Conservation (phyloP, 2,329 filamentous ascomycete genomes). For the Diaporthe caulivora region DNA sequence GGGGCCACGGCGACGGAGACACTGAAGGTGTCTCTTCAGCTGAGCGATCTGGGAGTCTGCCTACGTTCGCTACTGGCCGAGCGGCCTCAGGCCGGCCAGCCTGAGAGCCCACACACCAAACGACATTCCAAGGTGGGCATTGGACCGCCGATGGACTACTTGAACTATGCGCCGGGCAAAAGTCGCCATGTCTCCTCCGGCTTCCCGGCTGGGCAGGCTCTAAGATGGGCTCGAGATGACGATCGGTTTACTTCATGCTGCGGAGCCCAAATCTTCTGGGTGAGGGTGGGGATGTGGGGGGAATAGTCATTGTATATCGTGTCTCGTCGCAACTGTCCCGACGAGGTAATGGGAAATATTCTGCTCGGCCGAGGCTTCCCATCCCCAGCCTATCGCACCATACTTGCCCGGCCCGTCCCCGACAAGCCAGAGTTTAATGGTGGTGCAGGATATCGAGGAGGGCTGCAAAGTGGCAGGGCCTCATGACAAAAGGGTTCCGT, state of each 20-base stretch:
- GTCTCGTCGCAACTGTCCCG: slow-evolving; percentile 18
- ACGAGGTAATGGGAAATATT: slow-evolving; percentile 9
- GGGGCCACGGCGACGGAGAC: too few relatives aligned
- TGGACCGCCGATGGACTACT: too few relatives aligned
- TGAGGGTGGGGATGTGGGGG: slow-evolving; percentile 2
- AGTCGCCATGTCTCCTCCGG: too few relatives aligned
- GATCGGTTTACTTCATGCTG: not conserved
- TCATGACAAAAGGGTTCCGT: slow-evolving; percentile 12
- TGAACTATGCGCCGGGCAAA: too few relatives aligned
- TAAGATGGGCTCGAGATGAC: not conserved
- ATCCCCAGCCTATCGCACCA: slow-evolving; percentile 1
- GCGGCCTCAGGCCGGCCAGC: too few relatives aligned
- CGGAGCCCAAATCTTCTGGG: not conserved
- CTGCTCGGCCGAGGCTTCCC: slow-evolving; percentile 19
- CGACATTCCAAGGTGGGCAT: too few relatives aligned
- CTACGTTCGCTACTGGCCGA: not conserved
- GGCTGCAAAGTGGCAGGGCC: slow-evolving; percentile 9
- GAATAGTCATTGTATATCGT: slow-evolving; percentile 33
- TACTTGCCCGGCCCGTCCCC: not conserved
- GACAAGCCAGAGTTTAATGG: not conserved
- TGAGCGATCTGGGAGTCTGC: not conserved
- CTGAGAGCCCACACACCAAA: too few relatives aligned
- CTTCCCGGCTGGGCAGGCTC: too few relatives aligned
- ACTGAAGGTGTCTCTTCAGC: not conserved
- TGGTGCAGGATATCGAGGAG: slow-evolving; percentile 3